phyloP scores from a whole-genome alignment of 2,329 filamentous ascomycete genomes.

The Botrytis byssoidea region DNA sequence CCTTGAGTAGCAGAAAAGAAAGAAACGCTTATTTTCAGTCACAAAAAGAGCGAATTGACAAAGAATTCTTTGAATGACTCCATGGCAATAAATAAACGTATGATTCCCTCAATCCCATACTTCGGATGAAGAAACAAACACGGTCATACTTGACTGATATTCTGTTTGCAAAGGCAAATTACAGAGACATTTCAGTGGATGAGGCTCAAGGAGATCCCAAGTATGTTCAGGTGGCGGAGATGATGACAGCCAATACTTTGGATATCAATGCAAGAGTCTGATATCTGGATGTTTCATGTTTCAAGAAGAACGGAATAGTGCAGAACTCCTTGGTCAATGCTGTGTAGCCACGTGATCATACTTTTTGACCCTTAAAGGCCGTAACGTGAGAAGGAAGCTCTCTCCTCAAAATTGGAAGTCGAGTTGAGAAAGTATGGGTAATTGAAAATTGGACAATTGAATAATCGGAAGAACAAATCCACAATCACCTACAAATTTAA shows the following conservation, averaged over 20 bases:
- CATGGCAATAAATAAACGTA: neutral
- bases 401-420: neutral
- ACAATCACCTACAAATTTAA: too few species aligned
- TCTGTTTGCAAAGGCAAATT: neutral
- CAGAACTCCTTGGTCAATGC: neutral
- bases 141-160: neutral
- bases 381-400: neutral
- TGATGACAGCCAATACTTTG: slow-evolving; percentile 7
- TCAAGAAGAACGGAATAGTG: neutral
- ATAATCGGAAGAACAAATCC: neutral
- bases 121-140: slow-evolving; percentile 3
- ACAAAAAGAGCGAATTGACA: neutral
- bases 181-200: neutral
- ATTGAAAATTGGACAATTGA: neutral
- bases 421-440: neutral
- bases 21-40: neutral
- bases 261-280: neutral
- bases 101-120: neutral
- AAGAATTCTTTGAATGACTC: neutral
- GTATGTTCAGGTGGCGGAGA: neutral
- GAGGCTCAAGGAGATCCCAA: neutral
- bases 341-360: neutral
- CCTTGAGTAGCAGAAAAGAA: neutral
- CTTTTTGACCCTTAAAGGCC: neutral
- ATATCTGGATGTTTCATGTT: slow-evolving; percentile 12